A percentile compares a stretch with the other conserved stretches of the same genome.
Conservation (phyloP, 805 yeast genomes). For the Wickerhamomyces chaumierensis region DNA sequence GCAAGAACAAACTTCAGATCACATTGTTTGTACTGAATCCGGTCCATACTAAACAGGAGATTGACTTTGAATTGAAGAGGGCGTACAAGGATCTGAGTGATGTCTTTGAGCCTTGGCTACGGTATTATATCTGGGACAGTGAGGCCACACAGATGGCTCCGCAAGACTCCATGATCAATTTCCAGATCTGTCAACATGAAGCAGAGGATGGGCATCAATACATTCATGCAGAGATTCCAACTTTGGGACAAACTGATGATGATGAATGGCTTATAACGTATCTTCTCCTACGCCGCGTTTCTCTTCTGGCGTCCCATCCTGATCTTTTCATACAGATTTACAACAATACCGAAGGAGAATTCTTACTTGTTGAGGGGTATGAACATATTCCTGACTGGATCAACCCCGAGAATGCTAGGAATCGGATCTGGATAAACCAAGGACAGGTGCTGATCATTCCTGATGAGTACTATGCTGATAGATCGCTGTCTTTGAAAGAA, state of each 20-base stretch:
- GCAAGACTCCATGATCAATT: slow-evolving; percentile 9
- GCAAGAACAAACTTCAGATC: no score
- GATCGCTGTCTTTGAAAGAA: slow-evolving; percentile 27
- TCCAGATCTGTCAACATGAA: slow-evolving; percentile 1
- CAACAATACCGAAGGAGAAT: slow-evolving; percentile 47
- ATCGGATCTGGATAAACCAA: slow-evolving; percentile 42
- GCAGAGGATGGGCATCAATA: slow-evolving; percentile 5
- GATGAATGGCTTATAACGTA: slow-evolving; percentile 36
- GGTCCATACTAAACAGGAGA: slow-evolving; percentile 13
- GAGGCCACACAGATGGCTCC: no score
- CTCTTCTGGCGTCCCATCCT: slow-evolving; percentile 16
- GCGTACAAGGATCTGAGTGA: slow-evolving; percentile 13
- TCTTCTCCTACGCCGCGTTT: slow-evolving; percentile 25
- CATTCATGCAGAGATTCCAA: slow-evolving; percentile 25
- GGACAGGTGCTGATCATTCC: slow-evolving; percentile 31
- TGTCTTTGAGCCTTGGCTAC: slow-evolving; percentile 25
- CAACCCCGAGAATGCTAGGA: slow-evolving; percentile 32
- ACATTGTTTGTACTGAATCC: slow-evolving; percentile 21
- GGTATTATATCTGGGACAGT: slow-evolving; percentile 29
- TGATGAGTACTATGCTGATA: slow-evolving; percentile 20
- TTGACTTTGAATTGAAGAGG: slow-evolving; percentile 5
- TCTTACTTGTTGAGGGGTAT: slow-evolving; percentile 37
- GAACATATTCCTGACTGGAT: slow-evolving; percentile 37
- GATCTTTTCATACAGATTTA: slow-evolving; percentile 30
- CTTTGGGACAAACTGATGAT: slow-evolving; percentile 29